Percentiles rank a stretch among this genome's conserved stretches.
Evolutionary conservation across 208 protist species (phyloP).

Genomic region (Crithidia acanthocephali): DNA sequence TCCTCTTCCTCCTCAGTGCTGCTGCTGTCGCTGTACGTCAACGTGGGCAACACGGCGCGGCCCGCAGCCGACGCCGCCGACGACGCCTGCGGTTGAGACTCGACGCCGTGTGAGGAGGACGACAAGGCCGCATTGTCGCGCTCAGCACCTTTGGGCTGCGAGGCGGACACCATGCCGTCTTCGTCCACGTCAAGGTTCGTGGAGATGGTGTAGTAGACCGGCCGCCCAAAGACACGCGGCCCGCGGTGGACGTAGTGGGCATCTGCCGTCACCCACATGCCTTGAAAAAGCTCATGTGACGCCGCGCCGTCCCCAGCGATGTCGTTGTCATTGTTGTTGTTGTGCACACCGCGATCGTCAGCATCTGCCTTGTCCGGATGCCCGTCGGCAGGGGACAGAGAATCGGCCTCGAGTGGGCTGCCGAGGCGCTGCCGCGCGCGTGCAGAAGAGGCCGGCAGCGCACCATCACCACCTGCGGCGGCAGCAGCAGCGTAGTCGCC

Average conservation of each 20-base stretch:
- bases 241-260: slow-evolving; percentile 40
- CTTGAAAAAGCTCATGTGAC: slow-evolving; percentile 67
- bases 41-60: slow-evolving; percentile 9
- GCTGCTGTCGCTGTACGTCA: slow-evolving; percentile 38
- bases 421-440: not conserved
- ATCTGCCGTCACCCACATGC: slow-evolving; percentile 76
- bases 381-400: not conserved
- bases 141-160: not conserved
- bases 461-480: not conserved
- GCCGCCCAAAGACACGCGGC: slow-evolving; percentile 55
- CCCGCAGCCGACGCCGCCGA: not conserved
- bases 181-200: slow-evolving; percentile 42
- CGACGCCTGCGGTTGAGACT: not conserved
- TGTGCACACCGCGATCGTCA: not conserved
- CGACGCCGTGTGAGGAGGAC: not conserved
- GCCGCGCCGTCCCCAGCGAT: not conserved
- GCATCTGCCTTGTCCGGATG: not conserved
- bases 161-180: slow-evolving; percentile 13
- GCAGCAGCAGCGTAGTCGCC: not conserved
- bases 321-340: not conserved
- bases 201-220: slow-evolving; percentile 70
- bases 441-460: not conserved
- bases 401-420: not conserved
- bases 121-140: too few species aligned
- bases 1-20: slow-evolving; percentile 12